Conservation (phyloP, 2,329 filamentous ascomycete genomes). For the Neonectria coccinea region DNA sequence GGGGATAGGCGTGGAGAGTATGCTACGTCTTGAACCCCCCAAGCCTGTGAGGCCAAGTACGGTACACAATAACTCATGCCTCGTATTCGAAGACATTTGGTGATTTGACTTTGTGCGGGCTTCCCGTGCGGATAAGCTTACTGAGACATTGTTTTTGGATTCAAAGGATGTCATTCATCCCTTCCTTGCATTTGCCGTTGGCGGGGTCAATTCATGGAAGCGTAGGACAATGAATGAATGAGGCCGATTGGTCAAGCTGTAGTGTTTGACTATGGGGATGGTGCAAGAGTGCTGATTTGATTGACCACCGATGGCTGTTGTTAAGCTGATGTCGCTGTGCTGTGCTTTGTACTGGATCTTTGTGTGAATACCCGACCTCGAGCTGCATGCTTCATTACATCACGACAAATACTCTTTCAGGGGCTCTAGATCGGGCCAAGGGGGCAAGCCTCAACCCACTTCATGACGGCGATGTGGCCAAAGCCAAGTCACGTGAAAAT, state of each 20-base stretch:
- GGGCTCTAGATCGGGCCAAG: conserved; percentile 33
- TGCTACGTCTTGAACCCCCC: neutral
- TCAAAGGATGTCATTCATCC: neutral
- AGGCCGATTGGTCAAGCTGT: neutral
- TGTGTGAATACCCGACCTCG: neutral
- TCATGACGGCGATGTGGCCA: conserved; percentile 35
- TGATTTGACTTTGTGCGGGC: neutral
- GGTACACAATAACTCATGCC: neutral
- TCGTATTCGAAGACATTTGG: neutral
- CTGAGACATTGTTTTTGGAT: conserved; percentile 12
- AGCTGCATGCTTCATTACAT: conserved; percentile 2
- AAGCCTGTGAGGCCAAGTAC: neutral
- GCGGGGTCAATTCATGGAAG: neutral
- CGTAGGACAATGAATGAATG: neutral
- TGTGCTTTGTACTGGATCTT: neutral
- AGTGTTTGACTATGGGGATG: neutral
- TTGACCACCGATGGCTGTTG: neutral
- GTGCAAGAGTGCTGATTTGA: neutral
- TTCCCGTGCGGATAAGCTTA: neutral
- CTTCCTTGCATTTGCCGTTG: neutral
- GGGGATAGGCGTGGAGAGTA: neutral
- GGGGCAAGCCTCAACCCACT: conserved; percentile 32
- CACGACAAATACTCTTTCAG: conserved; percentile 28
- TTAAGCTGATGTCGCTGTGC: neutral
- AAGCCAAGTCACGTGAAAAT: conserved; percentile 27